Evolutionary conservation across 495 filamentous ascomycete genomes (phyloP), one percentile per base, ranked within the genome.

Genomic region (Xylaria longipes): DNA sequence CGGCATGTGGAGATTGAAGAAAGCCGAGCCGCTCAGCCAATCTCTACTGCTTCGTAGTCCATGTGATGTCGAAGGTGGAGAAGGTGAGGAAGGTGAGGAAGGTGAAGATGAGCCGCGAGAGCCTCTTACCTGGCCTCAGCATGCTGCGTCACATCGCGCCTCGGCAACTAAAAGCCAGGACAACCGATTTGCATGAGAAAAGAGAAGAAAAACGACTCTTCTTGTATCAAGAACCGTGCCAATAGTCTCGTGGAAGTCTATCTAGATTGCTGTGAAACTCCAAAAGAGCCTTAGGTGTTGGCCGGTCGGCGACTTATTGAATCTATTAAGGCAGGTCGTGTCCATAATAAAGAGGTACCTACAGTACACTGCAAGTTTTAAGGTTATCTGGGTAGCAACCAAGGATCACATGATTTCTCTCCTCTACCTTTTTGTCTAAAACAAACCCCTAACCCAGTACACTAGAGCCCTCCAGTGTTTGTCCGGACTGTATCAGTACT

Each of bases 31-130:
- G 31, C 57, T 8, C 33, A 58, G 56, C 29, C 56, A 58, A 8
- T n/a, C 31, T n/a, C 5, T 60, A n/a, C 31, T 37, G 5, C 43
- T 45, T 65, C 29, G 17, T 52, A n/a, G 31, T 31, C 43, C 62
- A 48, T 66, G 29, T 66, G 29, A 50, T 52, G 45, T 11, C 63
- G 25, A 14, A 14, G 61, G 63, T 66, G 63, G 63, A 37, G 63
- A 65, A 29, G 25, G 27, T 29, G 22, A 29, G 22, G 11, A 29
- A 54, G 22, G 22, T 3, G 50, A 29, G 50, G 15, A 50, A 50
- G 43, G 62, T 27, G 45, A 65, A 45, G 27, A 29, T 37, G 20
- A 50, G 31, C 27, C 31, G 20, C 17, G 63, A 52, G 27, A 46
- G 46, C 29, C 63, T 52, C 63, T 39, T 50, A 43, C 25, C 33